phyloP scores from a whole-genome alignment of 1,284 basidiomycete genomes.

The Tilletia walkeri region DNA sequence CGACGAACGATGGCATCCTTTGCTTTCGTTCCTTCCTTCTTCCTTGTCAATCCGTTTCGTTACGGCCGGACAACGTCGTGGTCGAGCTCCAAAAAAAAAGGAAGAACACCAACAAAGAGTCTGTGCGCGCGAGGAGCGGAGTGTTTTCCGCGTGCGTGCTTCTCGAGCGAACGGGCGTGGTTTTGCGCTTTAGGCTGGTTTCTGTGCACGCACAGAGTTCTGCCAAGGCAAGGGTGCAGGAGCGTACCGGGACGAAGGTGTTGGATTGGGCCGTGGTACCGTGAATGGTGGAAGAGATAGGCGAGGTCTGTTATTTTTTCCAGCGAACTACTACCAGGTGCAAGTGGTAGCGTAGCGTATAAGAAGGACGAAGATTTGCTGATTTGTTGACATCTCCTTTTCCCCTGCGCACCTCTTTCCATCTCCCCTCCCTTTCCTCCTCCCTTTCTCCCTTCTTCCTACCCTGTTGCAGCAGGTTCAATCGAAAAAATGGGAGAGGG shows the following conservation, averaged over 20 bases:
- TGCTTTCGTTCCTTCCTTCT: background rate
- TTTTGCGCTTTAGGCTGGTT: background rate
- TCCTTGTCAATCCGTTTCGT: background rate
- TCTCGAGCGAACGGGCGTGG: too few species aligned
- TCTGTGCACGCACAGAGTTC: too few species aligned
- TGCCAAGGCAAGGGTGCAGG: background rate
- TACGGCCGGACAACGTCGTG: background rate
- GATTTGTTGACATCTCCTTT: too few species aligned
- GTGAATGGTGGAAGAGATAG: too few species aligned
- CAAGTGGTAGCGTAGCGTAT: too few species aligned
- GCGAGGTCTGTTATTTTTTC: too few species aligned
- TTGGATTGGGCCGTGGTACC: too few species aligned
- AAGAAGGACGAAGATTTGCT: too few species aligned
- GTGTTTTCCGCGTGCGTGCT: too few species aligned
- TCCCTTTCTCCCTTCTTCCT: background rate
- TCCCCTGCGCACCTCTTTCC: background rate
- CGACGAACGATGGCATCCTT: constrained; percentile 16
- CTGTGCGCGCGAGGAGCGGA: constrained; percentile 5
- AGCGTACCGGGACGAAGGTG: background rate
- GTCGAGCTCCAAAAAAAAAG: background rate
- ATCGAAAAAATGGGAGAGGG: background rate
- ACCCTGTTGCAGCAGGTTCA: background rate
- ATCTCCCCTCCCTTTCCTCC: background rate
- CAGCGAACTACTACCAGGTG: too few species aligned
- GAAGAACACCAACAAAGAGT: background rate